Evolutionary conservation across 164 flowering plant genomes (phyloP), one percentile per base, ranked within the genome.

Genomic region (Vitis amurensis): DNA sequence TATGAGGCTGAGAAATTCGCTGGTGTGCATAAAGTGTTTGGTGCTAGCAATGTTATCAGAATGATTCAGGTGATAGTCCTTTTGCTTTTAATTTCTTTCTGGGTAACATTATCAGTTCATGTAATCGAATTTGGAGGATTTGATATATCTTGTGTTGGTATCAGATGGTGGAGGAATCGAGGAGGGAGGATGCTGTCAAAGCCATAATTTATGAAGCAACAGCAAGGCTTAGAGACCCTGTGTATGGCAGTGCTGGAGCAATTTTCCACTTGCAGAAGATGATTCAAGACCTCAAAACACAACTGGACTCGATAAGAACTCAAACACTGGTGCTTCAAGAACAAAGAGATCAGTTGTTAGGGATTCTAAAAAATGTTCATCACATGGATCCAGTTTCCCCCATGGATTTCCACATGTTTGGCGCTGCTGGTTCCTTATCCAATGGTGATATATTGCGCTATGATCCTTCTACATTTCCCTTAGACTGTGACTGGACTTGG

Each of bases 21-120:
- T 3, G 50, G 63, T 10, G 88, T 83, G 12, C 90, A 86, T 47
- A 81, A 66, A 65, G 84, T 86, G 3, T 86, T 81, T 56, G 87
- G 89, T 14, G 86, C 89, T 9, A 86, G 90, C 79, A 86, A 86
- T 62, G 83, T 83, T 7, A 52, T 68, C 68, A 84, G 82, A 71
- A 75, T 82, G 82, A 80, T 86, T n/a, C 82, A 77, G 84, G 89
- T 82, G 56, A 17, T 23, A 47, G 11, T 9, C 4, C 9, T 31
- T 37, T 37, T 37, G 4, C 44, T 6, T 37, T 37, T 3, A 37
- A 37, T 37, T 31, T 37, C 44, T 37, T 3, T 4, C 44, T 23
- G 27, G 27, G 27, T 23, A 0, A 23, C 27, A 23, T 23, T 23
- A 23, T 23, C 27, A 23, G 27, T 23, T 23, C 27, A 23, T 23